These are phyloP conservation scores for Leavenworthia alabamica DNA, from an alignment of 345 rosid genomes.

Conservation along the genomic window DNA sequence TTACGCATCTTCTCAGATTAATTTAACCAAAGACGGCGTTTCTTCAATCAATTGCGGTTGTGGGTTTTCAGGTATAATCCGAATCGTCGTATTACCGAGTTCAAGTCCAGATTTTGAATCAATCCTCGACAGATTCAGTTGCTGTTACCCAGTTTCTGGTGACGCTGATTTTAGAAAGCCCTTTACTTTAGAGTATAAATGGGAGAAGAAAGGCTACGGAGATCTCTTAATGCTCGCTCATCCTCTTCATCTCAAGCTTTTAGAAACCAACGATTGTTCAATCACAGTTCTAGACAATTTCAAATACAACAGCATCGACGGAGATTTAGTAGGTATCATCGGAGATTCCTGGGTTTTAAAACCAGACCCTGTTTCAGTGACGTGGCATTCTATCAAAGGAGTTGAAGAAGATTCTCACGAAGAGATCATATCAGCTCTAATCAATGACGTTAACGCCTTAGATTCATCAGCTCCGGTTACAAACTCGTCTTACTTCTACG, in stretches of 20 bases:
- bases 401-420: constrained; percentile 38
- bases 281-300: constrained; percentile 51
- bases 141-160: constrained; percentile 77
- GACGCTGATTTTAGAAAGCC: constrained; percentile 62
- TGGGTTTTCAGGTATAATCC: constrained; percentile 56
- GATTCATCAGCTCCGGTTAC: constrained; percentile 43
- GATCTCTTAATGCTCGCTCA: constrained; percentile 89
- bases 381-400: constrained; percentile 87
- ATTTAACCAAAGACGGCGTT: constrained; percentile 32
- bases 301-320: constrained; percentile 68
- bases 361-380: constrained; percentile 54
- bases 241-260: constrained; percentile 69
- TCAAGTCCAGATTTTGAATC: constrained; percentile 40
- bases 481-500: constrained; percentile 66
- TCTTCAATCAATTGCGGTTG: constrained; percentile 40
- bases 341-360: constrained; percentile 77
- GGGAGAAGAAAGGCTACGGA: constrained; percentile 88
- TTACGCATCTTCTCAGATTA: constrained; percentile 63
- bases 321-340: constrained; percentile 75
- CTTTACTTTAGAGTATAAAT: constrained; percentile 65
- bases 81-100: constrained; percentile 53
- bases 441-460: constrained; percentile 59
- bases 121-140: constrained; percentile 67
- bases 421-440: constrained; percentile 60
- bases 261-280: constrained; percentile 34